phyloP scores from a whole-genome alignment of 345 rosid genomes.

The Raphanus raphanistrum region DNA sequence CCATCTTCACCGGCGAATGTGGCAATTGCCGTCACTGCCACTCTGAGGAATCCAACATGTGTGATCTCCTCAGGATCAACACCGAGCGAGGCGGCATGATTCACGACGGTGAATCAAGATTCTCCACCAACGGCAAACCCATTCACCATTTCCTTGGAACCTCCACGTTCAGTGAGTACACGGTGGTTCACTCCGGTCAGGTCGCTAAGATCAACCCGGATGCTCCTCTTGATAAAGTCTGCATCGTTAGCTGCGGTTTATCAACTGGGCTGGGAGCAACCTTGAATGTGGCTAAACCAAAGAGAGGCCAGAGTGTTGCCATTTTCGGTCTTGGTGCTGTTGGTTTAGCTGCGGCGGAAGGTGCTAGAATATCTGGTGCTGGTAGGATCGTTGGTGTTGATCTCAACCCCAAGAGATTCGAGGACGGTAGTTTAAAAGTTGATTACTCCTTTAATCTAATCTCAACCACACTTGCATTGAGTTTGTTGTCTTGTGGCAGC shows the following conservation, averaged over 20 bases:
- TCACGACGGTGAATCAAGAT: slow-evolving; percentile 65
- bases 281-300: slow-evolving; percentile 74
- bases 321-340: slow-evolving; percentile 78
- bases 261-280: slow-evolving; percentile 84
- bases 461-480: slow-evolving; percentile 3
- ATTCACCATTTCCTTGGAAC: slow-evolving; percentile 74
- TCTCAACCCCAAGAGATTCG: slow-evolving; percentile 58
- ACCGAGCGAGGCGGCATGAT: slow-evolving; percentile 72
- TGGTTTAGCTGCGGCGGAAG: slow-evolving; percentile 84
- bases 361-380: slow-evolving; percentile 70
- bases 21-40: slow-evolving; percentile 67
- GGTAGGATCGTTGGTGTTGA: slow-evolving; percentile 76
- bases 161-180: slow-evolving; percentile 82
- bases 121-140: slow-evolving; percentile 68
- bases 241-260: slow-evolving; percentile 71
- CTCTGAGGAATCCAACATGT: slow-evolving; percentile 84
- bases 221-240: slow-evolving; percentile 84
- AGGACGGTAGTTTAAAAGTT: slow-evolving; percentile 32
- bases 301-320: slow-evolving; percentile 65
- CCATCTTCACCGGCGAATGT: slow-evolving; percentile 82
- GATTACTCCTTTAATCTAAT: not conserved
- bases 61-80: slow-evolving; percentile 79
- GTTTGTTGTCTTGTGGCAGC: slow-evolving; percentile 43
- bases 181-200: slow-evolving; percentile 72
- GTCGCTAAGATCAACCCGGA: slow-evolving; percentile 73